Conservation (phyloP, 768 basidiomycete genomes). For the Coprinopsis strossmayeri region DNA sequence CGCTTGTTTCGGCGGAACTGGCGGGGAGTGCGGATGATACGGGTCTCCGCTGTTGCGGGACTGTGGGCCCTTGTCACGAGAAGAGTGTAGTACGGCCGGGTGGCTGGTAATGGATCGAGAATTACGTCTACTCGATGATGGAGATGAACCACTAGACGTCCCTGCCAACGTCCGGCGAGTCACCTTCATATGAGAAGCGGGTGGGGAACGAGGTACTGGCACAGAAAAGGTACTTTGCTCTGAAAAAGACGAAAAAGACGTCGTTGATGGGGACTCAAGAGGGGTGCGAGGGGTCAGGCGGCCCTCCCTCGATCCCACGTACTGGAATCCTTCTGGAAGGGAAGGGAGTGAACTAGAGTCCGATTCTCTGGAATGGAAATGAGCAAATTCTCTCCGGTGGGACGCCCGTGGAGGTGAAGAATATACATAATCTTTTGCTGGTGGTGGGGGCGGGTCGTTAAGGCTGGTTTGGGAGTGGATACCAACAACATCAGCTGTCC, state of each 20-base stretch:
- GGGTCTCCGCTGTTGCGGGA: no score
- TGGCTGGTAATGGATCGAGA: background rate
- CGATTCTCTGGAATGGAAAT: background rate
- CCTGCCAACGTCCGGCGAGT: background rate
- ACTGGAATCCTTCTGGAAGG: constrained; percentile 2
- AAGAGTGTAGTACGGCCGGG: no score
- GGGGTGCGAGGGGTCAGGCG: background rate
- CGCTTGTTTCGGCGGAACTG: no score
- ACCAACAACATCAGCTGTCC: constrained; percentile 7
- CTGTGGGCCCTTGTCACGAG: no score
- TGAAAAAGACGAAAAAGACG: background rate
- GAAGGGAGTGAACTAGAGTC: constrained; percentile 7
- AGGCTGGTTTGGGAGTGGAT: constrained; percentile 1
- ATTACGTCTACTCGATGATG: background rate
- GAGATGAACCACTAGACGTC: background rate
- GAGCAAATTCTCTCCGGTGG: background rate
- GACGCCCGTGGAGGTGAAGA: background rate
- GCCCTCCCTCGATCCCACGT: background rate
- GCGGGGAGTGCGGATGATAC: no score
- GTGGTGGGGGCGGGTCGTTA: constrained; percentile 4
- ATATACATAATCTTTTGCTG: constrained; percentile 1
- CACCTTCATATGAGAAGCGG: background rate
- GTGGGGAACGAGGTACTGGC: background rate
- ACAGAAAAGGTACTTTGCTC: background rate
- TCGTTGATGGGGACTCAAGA: background rate